Percentiles rank a stretch among this genome's conserved stretches.
Evolutionary conservation across 2,329 filamentous ascomycete genomes (phyloP).

Genomic region (Botrytis aclada): DNA sequence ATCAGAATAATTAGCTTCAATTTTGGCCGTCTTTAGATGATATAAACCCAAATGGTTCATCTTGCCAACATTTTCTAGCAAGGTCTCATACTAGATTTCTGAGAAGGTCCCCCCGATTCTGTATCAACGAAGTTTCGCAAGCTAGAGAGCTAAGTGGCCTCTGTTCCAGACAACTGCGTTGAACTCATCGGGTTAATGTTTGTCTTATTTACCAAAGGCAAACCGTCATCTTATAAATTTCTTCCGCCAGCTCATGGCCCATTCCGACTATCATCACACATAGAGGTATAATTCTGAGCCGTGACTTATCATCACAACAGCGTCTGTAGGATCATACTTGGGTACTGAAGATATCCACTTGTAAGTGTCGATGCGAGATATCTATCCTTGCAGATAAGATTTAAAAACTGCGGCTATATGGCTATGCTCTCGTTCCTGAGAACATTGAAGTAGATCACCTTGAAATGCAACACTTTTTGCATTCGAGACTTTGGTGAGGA

Average conservation of each 20-base stretch:
- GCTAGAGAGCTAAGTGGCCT: background rate
- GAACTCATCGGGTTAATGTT: fast-evolving
- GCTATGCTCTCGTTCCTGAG: conserved; percentile 22
- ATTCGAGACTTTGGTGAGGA: conserved; percentile 24
- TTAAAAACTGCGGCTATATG: conserved; percentile 31
- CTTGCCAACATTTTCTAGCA: background rate
- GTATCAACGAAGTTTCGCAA: background rate
- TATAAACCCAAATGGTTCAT: background rate
- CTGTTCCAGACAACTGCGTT: background rate
- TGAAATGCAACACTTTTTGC: conserved; percentile 10
- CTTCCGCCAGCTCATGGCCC: background rate
- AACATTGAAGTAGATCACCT: conserved; percentile 23
- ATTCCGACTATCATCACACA: background rate
- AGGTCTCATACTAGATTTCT: background rate
- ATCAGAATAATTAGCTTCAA: background rate
- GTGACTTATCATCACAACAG: conserved; percentile 31
- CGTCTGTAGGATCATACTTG: conserved; percentile 38
- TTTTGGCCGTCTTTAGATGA: background rate
- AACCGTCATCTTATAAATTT: background rate
- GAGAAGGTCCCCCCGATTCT: background rate
- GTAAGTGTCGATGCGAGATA: conserved; percentile 33
- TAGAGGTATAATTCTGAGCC: background rate
- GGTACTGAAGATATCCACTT: conserved; percentile 27
- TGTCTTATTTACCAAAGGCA: background rate
- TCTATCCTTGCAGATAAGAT: conserved; percentile 33